These are phyloP conservation scores for Trametes cubensis DNA, from an alignment of 768 basidiomycete species.

Conservation along the genomic window DNA sequence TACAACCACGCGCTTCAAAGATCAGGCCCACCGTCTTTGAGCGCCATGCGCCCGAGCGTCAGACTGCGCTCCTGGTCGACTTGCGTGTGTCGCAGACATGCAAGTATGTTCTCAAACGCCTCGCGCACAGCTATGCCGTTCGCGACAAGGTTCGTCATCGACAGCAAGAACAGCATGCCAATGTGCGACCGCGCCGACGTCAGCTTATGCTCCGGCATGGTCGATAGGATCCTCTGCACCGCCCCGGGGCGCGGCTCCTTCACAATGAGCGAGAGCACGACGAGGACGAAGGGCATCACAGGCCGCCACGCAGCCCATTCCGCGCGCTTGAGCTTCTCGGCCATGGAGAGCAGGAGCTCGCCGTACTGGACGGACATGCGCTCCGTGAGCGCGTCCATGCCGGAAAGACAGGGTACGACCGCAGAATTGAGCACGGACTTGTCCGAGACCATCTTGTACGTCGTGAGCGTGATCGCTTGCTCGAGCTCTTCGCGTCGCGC, in stretches of 20 bases:
- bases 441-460: conserved; percentile 8
- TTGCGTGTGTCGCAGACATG: not conserved
- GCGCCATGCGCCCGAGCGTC: not conserved
- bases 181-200: not conserved
- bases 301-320: conserved; percentile 13
- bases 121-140: not conserved
- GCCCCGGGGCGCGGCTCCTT: conserved; percentile 9
- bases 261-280: conserved; percentile 10
- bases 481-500: conserved; percentile 5
- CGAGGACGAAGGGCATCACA: conserved; percentile 9
- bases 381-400: conserved; percentile 10
- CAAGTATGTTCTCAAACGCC: conserved; percentile 6
- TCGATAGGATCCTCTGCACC: conserved; percentile 1
- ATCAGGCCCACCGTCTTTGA: not conserved
- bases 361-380: conserved; percentile 14
- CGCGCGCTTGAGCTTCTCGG: not conserved
- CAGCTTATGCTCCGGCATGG: conserved; percentile 1
- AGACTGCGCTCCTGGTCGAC: conserved; percentile 1
- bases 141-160: conserved; percentile 6
- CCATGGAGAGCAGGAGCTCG: not conserved
- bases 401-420: conserved; percentile 6
- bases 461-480: conserved; percentile 14
- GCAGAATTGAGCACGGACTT: conserved; percentile 6
- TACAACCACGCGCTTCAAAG: not conserved
- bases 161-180: conserved; percentile 10